A percentile compares a stretch with the other conserved stretches of the same genome.
These are phyloP conservation scores for Aspergillus sp. DNA, from an alignment of 2,329 filamentous ascomycete genomes.

Conservation along the genomic window DNA sequence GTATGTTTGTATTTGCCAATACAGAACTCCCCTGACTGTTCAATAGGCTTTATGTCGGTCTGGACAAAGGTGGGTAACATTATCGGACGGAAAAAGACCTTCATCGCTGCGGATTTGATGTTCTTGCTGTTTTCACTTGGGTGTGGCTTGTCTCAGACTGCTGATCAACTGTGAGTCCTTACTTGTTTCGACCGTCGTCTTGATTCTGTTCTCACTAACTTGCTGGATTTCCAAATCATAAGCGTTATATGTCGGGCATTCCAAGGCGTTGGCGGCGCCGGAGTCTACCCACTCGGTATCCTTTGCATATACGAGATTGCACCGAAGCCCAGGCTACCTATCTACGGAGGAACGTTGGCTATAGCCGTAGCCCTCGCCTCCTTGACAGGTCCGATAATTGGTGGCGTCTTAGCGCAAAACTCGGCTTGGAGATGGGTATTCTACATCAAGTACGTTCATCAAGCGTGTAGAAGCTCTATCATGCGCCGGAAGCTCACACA, in stretches of 20 bases:
- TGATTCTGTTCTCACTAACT: neutral
- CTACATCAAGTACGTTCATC: slow-evolving; percentile 16
- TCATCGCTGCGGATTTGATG: neutral
- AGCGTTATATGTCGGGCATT: slow-evolving; percentile 6
- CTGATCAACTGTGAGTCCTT: slow-evolving; percentile 1
- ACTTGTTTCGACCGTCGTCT: neutral
- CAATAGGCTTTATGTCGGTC: slow-evolving; percentile 3
- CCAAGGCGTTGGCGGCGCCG: slow-evolving; percentile 6
- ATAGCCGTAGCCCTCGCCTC: neutral
- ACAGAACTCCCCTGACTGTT: neutral
- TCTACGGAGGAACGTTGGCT: neutral
- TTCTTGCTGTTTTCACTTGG: slow-evolving; percentile 5
- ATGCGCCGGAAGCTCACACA: neutral
- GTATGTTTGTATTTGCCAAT: slow-evolving; percentile 11
- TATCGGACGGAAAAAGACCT: slow-evolving; percentile 1
- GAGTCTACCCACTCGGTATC: slow-evolving; percentile 2
- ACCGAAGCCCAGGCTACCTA: neutral
- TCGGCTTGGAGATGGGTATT: slow-evolving; percentile 29
- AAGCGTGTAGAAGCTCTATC: neutral
- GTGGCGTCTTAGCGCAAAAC: slow-evolving; percentile 3
- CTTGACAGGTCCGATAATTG: slow-evolving; percentile 3
- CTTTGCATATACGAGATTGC: neutral
- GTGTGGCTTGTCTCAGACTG: neutral
- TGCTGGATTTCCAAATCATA: neutral
- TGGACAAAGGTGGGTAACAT: slow-evolving; percentile 5